These are phyloP conservation scores for Rhodosporidiobolus sp. DNA, from an alignment of 768 basidiomycete genomes.

Conservation along the genomic window DNA sequence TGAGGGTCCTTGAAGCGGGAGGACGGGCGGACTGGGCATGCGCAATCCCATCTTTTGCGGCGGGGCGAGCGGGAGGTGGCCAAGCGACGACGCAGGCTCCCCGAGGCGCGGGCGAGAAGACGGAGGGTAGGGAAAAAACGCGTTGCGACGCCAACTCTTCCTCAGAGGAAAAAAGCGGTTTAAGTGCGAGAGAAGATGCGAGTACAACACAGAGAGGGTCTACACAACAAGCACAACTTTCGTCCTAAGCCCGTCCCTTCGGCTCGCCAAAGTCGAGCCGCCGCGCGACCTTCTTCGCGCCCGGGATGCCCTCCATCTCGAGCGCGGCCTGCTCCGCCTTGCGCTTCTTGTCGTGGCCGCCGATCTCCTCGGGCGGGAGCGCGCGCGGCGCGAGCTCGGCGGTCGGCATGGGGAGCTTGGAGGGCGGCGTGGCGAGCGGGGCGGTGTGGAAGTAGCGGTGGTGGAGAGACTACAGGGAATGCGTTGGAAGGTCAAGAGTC, in stretches of 20 bases:
- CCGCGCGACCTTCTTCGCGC: conserved; percentile 38
- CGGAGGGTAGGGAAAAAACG: too few relatives aligned
- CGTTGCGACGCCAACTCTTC: too few relatives aligned
- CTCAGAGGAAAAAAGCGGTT: too few relatives aligned
- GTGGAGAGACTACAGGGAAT: conserved; percentile 63
- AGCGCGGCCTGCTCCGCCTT: conserved; percentile 5
- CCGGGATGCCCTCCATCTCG: conserved; percentile 20
- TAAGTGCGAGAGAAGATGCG: too few relatives aligned
- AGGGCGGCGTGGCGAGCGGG: conserved; percentile 69
- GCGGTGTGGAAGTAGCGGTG: conserved; percentile 72
- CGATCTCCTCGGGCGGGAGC: conserved; percentile 46
- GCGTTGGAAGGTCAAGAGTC: too few relatives aligned
- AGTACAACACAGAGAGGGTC: neutral
- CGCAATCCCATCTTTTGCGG: too few relatives aligned
- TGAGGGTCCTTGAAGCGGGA: too few relatives aligned
- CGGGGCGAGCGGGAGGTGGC: too few relatives aligned
- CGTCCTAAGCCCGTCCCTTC: neutral
- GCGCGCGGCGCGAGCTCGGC: conserved; percentile 57
- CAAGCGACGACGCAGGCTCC: too few relatives aligned
- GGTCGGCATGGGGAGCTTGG: conserved; percentile 71
- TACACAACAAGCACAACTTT: neutral
- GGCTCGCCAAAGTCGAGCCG: conserved; percentile 30
- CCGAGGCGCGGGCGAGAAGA: too few relatives aligned
- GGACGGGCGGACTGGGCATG: too few relatives aligned
- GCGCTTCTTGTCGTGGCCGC: conserved; percentile 8